Evolutionary conservation across 768 basidiomycete species (phyloP).

Genomic region (Filobasidium wieringae): DNA sequence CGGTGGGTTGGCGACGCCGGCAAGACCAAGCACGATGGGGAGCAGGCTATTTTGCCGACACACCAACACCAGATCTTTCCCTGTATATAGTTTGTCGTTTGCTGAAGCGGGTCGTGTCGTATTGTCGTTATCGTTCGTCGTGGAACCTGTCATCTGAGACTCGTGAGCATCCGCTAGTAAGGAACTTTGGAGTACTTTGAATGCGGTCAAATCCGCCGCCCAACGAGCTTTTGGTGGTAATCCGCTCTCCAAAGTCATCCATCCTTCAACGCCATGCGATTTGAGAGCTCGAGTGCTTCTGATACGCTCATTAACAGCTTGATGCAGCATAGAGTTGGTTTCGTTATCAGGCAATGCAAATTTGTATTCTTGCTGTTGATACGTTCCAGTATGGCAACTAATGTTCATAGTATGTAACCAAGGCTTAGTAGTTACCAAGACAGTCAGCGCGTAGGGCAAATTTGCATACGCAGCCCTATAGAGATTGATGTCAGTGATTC

Average conservation of each 20-base stretch:
- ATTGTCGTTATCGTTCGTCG: not conserved
- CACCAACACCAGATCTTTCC: constrained; percentile 69
- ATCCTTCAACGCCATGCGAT: too few species aligned
- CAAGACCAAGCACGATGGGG: constrained; percentile 49
- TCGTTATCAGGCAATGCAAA: constrained; percentile 78
- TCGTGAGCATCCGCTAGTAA: not conserved
- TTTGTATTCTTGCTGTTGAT: constrained; percentile 74
- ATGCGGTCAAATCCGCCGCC: not conserved
- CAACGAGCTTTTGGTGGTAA: constrained; percentile 2
- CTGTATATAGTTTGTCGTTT: too few species aligned
- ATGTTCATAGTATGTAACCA: constrained; percentile 96
- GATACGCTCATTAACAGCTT: constrained; percentile 15
- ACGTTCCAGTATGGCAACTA: constrained; percentile 54
- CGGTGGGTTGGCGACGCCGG: too few species aligned
- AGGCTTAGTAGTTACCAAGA: constrained; percentile 53
- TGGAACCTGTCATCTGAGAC: not conserved
- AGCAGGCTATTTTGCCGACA: constrained; percentile 86
- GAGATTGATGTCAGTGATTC: not conserved
- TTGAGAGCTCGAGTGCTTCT: constrained; percentile 1
- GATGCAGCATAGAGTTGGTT: constrained; percentile 64
- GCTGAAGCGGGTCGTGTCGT: too few species aligned
- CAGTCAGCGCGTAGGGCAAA: constrained; percentile 61
- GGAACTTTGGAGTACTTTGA: constrained; percentile 6
- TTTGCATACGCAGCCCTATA: constrained; percentile 53
- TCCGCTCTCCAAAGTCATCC: too few species aligned